A percentile compares a stretch with the other conserved stretches of the same genome.
Evolutionary conservation across 805 yeast species (phyloP).

Genomic region (Ogataea parapolymorpha): DNA sequence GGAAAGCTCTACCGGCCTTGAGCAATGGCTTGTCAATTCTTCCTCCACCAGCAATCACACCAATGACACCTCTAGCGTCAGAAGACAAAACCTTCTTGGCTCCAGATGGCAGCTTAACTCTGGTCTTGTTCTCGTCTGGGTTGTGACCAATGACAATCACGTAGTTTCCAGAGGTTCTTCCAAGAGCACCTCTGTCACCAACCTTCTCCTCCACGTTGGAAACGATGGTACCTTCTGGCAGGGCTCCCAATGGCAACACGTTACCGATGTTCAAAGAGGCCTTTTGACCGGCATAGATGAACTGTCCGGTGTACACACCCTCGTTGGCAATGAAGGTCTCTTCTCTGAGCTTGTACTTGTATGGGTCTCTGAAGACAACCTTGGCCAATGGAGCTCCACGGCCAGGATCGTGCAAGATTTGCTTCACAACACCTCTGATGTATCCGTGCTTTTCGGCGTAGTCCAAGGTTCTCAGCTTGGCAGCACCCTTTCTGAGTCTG

Average conservation of each 20-base stretch:
- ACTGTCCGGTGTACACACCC: constrained; percentile 99
- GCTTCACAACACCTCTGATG: constrained; percentile 99
- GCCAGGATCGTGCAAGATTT: constrained; percentile 98
- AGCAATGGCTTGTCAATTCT: constrained; percentile 99
- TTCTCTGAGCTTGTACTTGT: constrained; percentile 96
- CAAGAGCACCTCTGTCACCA: constrained; percentile 99
- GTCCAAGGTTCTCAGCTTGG: constrained; percentile 98
- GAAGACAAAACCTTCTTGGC: constrained; percentile 96
- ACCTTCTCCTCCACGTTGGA: constrained; percentile 98
- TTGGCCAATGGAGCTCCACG: constrained; percentile 99
- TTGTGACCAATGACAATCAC: constrained; percentile 99
- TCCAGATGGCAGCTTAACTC: constrained; percentile 99
- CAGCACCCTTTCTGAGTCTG: constrained; percentile 99
- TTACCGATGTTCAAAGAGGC: constrained; percentile 97
- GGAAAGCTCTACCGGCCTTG: constrained; percentile 99
- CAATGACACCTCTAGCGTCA: constrained; percentile 98
- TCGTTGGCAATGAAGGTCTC: constrained; percentile 99
- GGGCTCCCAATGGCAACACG: constrained; percentile 93
- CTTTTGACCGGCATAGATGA: constrained; percentile 97
- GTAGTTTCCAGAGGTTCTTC: constrained; percentile 99
- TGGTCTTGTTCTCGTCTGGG: constrained; percentile 98
- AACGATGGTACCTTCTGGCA: constrained; percentile 99
- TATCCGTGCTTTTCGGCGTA: constrained; percentile 99
- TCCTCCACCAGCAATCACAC: constrained; percentile 99
- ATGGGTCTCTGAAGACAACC: constrained; percentile 99